A percentile compares a stretch with the other conserved stretches of the same genome.
These are phyloP conservation scores for Metroxylon sagu DNA, from an alignment of 176 grass and related monocot genomes.

Conservation along the genomic window DNA sequence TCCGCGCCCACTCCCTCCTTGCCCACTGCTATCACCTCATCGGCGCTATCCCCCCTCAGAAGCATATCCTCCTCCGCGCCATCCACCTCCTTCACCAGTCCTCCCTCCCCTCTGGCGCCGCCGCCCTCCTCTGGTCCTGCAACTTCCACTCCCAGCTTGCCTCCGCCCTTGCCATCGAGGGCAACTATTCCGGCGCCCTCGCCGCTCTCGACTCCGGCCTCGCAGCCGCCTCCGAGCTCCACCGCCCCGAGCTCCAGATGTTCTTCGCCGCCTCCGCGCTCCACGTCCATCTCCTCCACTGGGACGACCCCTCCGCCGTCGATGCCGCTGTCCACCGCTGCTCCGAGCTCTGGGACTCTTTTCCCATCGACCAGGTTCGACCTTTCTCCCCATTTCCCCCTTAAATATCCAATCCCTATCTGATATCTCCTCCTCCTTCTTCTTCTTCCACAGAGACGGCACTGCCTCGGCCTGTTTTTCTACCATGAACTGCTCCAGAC, in stretches of 20 bases:
- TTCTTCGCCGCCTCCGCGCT: conserved; percentile 78
- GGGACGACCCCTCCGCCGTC: conserved; percentile 53
- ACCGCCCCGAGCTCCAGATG: conserved; percentile 67
- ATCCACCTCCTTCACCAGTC: conserved; percentile 46
- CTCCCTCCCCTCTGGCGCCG: neutral
- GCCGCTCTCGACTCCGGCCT: conserved; percentile 35
- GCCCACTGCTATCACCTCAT: conserved; percentile 52
- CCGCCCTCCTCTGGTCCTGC: conserved; percentile 55
- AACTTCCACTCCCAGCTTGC: conserved; percentile 92
- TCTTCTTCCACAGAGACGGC: conserved; percentile 41
- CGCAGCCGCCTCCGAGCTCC: conserved; percentile 49
- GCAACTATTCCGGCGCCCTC: conserved; percentile 54
- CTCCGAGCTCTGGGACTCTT: conserved; percentile 48
- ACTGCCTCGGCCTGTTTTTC: conserved; percentile 77
- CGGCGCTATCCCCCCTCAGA: conserved; percentile 50
- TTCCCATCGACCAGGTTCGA: conserved; percentile 49
- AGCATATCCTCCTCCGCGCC: conserved; percentile 57
- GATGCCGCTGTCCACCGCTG: conserved; percentile 34
- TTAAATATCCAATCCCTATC: neutral
- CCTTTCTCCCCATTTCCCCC: neutral
- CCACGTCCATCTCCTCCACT: conserved; percentile 76
- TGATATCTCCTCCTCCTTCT: neutral
- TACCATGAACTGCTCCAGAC: conserved; percentile 68
- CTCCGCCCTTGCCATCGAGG: conserved; percentile 58
- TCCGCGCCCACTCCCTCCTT: conserved; percentile 70